Evolutionary conservation across 2,329 filamentous ascomycete genomes (phyloP), one percentile per base, ranked within the genome.

Genomic region (Apiospora rasikravindrae): DNA sequence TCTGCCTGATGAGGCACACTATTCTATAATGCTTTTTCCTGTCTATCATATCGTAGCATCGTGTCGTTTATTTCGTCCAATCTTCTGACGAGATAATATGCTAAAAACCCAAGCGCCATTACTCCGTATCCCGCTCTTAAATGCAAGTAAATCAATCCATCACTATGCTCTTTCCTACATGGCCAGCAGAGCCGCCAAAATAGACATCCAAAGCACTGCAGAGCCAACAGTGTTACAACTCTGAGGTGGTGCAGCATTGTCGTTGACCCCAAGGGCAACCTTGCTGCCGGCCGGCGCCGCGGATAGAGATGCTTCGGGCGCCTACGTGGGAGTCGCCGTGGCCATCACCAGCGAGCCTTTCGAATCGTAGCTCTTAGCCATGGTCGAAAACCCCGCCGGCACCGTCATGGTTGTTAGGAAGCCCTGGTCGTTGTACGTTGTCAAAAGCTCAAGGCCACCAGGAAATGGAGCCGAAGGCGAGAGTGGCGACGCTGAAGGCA

Each of bases 391-490:
- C 29, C 82, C 83, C 16, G 80, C 78, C 24, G 80, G 74, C 26
- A 83, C 77, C 7, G 83, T 85, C 71, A 82, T 80, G 1, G 86
- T 83, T 1, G 85, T 88, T 40, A 83, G 82, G 77, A 88, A 88
- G 45, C 86, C 86, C 74, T 61, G 26, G 16, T 13, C 29, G 19
- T 61, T 5, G 8, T 22, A 11, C 29, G 8, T 33, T 16, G 29
- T 83, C 82, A 84, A 78, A 26, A 82, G 79, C 73, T 87, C 83
- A 88, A 78, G 83, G 76, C 81, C 85, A 82, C 76, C 82, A 80
- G 76, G 80, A 37, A 7, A 64, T 77, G 67, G 77, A 76, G 68
- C 72, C 74, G 47, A 77, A 64, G 69, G 77, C 76, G 73, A 87
- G 71, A 69, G 82, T 81, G 81, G 88, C 57, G 33, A 40, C 79